phyloP scores from a whole-genome alignment of 352 stramenopile genomes.

The Phytophthora capsici region DNA sequence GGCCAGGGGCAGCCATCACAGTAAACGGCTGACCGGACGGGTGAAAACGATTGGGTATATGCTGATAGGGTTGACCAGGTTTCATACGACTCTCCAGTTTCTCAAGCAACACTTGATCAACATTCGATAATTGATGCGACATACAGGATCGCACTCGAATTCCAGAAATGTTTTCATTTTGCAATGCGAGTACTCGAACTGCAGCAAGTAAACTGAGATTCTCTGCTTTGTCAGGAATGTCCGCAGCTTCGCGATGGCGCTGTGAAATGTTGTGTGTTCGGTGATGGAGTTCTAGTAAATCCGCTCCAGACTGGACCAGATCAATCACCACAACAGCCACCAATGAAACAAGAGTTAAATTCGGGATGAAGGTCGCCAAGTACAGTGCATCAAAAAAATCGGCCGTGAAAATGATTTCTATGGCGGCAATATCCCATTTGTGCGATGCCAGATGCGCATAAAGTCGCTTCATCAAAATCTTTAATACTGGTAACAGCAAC shows the following conservation, averaged over 20 bases:
- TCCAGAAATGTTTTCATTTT: not conserved
- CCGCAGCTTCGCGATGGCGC: not conserved
- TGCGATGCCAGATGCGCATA: constrained; percentile 2
- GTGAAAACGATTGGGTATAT: not conserved
- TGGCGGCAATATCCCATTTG: constrained; percentile 20
- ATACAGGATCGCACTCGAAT: not conserved
- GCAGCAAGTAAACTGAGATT: not conserved
- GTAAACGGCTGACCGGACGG: not conserved
- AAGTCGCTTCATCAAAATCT: not conserved
- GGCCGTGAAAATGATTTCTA: constrained; percentile 14
- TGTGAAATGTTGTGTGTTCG: constrained; percentile 1
- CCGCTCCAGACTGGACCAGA: constrained; percentile 6
- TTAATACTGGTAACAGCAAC: constrained; percentile 1
- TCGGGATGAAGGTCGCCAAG: constrained; percentile 7
- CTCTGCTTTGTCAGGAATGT: not conserved
- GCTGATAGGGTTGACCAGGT: not conserved
- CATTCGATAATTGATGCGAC: not conserved
- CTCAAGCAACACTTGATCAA: not conserved
- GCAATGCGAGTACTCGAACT: not conserved
- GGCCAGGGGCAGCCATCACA: not conserved
- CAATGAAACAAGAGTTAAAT: not conserved
- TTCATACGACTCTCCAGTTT: not conserved
- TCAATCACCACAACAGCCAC: not conserved
- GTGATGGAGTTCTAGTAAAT: constrained; percentile 10
- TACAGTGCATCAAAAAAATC: constrained; percentile 21